Evolutionary conservation across 495 filamentous ascomycete genomes (phyloP), one percentile per base, ranked within the genome.

Genomic region (Amniculicola lignicola): DNA sequence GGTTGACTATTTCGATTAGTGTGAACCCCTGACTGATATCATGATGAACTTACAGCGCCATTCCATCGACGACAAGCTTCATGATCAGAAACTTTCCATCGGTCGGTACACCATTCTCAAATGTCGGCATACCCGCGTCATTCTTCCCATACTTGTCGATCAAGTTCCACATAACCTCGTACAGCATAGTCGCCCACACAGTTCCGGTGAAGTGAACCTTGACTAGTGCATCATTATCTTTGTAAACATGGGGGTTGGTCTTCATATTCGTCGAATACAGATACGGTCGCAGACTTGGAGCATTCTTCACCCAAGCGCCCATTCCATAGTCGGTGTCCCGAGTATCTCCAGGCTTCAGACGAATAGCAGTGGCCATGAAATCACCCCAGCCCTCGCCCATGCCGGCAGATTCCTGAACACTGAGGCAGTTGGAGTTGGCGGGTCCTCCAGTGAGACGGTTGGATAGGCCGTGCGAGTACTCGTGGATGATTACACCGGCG

Each of bases 341-440:
- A 0, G 72, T 79, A 51, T 79, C 77, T 19, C 15, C 25, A 14
- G 71, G 23, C 70, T 78, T 74, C 51, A 79, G 64, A 39, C 76
- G 72, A 60, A 79, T 75, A 16, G 76, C 75, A 0, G 73, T 76
- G 5, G 73, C 74, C 63, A 73, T 74, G 68, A 77, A 79, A 60
- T 81, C 78, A 22, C 74, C 68, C 78, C 78, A 80, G 36, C 78
- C 78, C 51, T 80, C 78, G 29, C 78, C 77, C 77, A 80, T 77
- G 42, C 78, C 76, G 22, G 76, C 74, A 1, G 72, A 65, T 57
- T 81, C 77, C 11, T 66, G 54, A 2, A 63, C 61, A 35, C 59
- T 65, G 36, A 81, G 68, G 52, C 77, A 80, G 65, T 67, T 68
- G 21, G 72, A 63, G 65, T 75, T 79, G 21, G 69, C 62, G 0